Evolutionary conservation across 75 land plant genomes (phyloP).

Genomic region (Pinus tabuliformis): DNA sequence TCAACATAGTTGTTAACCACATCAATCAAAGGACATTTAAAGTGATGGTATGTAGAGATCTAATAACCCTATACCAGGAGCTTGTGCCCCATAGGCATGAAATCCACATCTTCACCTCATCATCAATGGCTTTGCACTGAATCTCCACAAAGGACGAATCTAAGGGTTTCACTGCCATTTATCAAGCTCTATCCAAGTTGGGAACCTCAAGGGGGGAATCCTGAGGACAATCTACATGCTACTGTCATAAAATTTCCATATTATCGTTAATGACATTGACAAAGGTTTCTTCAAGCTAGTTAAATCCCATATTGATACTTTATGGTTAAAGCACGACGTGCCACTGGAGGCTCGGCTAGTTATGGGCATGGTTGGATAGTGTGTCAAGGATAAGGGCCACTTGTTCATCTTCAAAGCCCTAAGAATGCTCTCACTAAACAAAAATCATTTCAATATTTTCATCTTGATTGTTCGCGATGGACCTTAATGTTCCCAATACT

Average conservation of each 20-base stretch:
- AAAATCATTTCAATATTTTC: slow-evolving; percentile 28
- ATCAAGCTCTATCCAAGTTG: slow-evolving; percentile 5
- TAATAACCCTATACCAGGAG: slow-evolving; percentile 22
- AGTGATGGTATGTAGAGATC: slow-evolving; percentile 7
- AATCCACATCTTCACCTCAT: slow-evolving; percentile 34
- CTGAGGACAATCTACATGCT: slow-evolving; percentile 43
- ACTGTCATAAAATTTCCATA: slow-evolving; percentile 26
- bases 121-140: background rate
- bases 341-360: slow-evolving; percentile 12
- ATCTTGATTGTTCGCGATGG: slow-evolving; percentile 67
- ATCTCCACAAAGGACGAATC: slow-evolving; percentile 1
- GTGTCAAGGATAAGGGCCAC: slow-evolving; percentile 35
- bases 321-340: slow-evolving; percentile 15
- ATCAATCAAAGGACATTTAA: no score
- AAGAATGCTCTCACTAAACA: background rate
- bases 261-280: slow-evolving; percentile 38
- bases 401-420: slow-evolving; percentile 28
- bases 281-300: slow-evolving; percentile 28
- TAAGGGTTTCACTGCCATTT: slow-evolving; percentile 17
- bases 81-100: slow-evolving; percentile 31
- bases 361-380: slow-evolving; percentile 29
- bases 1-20: no score
- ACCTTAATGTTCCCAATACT: slow-evolving; percentile 47
- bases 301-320: slow-evolving; percentile 7
- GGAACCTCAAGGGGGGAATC: slow-evolving; percentile 26